Evolutionary conservation across 306 rosid species (phyloP), one percentile per base, ranked within the genome.

Genomic region (Lathyrus aphaca): DNA sequence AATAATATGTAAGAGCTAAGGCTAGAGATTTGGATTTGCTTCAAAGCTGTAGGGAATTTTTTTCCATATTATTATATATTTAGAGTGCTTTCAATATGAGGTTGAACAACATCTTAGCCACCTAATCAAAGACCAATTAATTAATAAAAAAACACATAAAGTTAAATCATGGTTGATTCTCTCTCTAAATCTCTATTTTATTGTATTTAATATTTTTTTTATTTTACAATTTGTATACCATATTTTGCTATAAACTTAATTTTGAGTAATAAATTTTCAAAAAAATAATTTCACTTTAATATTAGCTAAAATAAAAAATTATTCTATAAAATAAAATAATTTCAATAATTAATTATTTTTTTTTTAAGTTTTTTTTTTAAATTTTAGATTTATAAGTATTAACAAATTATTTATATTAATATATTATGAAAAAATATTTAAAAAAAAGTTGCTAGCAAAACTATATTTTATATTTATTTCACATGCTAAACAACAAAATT

Each of bases 1-100:
- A 57, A 59, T 32, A 66, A 48, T 16, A 44, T 37, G 55, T 60
- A 18, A 76, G 50, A 51, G 49, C 19, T 9, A 50, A 16, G 39
- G 70, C 35, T 60, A 27, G 14, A 12, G 53, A 75, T 58, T 58
- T 57, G 12, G 63, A 67, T 48, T 54, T 53, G 42, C 54, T 75
- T 64, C 54, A 64, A 74, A 65, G 66, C 10, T 40, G 43, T 48
- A 15, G 35, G 4, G 17, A 38, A 37, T 37, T 5, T 14, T 14
- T 51, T 51, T 39, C 23, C 11, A 53, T 73, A 73, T 40, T 73
- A 49, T 49, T 49, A 49, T 49, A 50, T 73, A 25, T 25, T 25
- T 40, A 62, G 0, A 15, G 4, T 39, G 6, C 65, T 50, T 64
- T 51, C 7, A 6, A 63, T 62, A 11, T 51, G 45, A 51, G 45